phyloP scores from a whole-genome alignment of 352 stramenopile genomes.

The Halophytophthora batemanensis region DNA sequence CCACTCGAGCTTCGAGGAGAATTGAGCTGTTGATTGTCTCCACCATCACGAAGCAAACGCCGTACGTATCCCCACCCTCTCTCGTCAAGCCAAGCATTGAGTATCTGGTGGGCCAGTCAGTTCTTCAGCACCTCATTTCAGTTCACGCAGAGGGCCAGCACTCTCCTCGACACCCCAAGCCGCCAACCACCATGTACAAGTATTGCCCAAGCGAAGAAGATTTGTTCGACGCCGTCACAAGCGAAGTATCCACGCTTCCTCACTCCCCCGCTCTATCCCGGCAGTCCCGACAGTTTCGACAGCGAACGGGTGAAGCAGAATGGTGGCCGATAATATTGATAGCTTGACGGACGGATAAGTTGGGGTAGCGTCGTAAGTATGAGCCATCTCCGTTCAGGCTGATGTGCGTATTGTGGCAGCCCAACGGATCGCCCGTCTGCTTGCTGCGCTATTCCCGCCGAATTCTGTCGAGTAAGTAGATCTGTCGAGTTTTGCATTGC shows the following conservation, averaged over 20 bases:
- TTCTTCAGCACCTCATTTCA: constrained; percentile 4
- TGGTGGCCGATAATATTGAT: constrained; percentile 15
- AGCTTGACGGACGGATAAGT: constrained; percentile 5
- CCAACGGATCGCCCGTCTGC: constrained; percentile 4
- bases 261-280: too few species aligned
- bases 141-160: constrained; percentile 11
- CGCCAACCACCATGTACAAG: constrained; percentile 24
- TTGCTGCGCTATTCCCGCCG: too few species aligned
- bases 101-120: constrained; percentile 1
- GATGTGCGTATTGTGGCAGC: neutral
- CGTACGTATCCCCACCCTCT: constrained; percentile 1
- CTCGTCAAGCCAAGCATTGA: neutral
- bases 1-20: constrained; percentile 58
- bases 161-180: neutral
- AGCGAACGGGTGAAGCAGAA: neutral
- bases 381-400: constrained; percentile 4
- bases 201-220: constrained; percentile 20
- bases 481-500: constrained; percentile 17
- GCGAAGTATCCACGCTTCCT: too few species aligned
- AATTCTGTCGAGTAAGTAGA: constrained; percentile 13
- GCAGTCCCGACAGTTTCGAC: too few species aligned
- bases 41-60: neutral
- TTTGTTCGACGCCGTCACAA: neutral
- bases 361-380: constrained; percentile 12
- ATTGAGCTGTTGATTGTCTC: constrained; percentile 18